Conservation (phyloP, 2,329 filamentous ascomycete species). For the Pseudocercospora vitis region DNA sequence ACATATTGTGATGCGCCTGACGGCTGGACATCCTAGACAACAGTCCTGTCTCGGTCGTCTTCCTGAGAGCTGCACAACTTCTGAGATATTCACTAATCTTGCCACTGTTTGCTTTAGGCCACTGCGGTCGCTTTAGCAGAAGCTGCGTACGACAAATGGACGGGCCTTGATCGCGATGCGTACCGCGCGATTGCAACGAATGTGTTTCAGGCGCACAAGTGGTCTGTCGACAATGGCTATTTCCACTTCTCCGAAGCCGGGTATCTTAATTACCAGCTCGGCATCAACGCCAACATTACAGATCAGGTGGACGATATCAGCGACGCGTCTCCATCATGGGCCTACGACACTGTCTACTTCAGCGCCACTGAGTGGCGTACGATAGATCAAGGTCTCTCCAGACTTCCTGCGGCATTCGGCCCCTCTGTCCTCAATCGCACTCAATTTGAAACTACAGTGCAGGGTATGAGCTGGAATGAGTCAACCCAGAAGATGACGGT, state of each 20-base stretch:
- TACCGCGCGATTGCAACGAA: conserved; percentile 43
- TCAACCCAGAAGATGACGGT: conserved; percentile 57
- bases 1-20: no score
- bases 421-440: conserved; percentile 61
- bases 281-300: conserved; percentile 55
- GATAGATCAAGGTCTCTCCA: conserved; percentile 61
- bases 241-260: conserved; percentile 66
- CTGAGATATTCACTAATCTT: no score
- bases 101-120: no score
- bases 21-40: no score
- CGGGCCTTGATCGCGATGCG: conserved; percentile 36
- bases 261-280: conserved; percentile 61
- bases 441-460: conserved; percentile 58
- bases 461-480: conserved; percentile 56
- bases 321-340: conserved; percentile 51
- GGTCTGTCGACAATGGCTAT: conserved; percentile 54
- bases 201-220: conserved; percentile 55
- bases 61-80: no score
- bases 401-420: conserved; percentile 62
- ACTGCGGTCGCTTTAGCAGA: conserved; percentile 43
- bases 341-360: conserved; percentile 63
- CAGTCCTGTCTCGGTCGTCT: no score
- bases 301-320: conserved; percentile 52
- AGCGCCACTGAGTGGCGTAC: conserved; percentile 61
- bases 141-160: conserved; percentile 41